phyloP scores from a whole-genome alignment of 2,329 filamentous ascomycete species.

The Diaporthe citriasiana region DNA sequence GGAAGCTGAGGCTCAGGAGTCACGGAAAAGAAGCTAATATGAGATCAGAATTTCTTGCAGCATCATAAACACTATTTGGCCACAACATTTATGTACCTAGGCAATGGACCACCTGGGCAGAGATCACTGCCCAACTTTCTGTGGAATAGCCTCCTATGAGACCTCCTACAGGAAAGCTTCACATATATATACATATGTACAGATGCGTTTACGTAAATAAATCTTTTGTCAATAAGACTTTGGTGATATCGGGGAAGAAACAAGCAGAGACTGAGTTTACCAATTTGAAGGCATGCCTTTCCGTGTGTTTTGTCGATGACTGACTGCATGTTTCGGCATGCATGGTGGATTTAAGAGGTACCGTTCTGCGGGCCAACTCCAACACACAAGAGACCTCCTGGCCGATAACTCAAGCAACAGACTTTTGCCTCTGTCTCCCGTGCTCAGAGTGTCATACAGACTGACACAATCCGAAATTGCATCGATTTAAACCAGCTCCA shows the following conservation, averaged over 20 bases:
- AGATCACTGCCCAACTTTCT: too few relatives aligned
- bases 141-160: too few relatives aligned
- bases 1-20: too few relatives aligned
- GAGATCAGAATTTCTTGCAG: too few relatives aligned
- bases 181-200: neutral
- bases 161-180: too few relatives aligned
- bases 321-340: constrained; percentile 1
- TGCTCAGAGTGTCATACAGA: neutral
- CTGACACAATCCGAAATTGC: neutral
- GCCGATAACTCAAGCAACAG: neutral
- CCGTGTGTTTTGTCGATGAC: neutral
- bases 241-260: neutral
- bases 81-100: too few relatives aligned
- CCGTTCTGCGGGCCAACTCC: neutral
- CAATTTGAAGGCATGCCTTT: neutral
- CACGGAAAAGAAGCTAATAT: too few relatives aligned
- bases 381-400: neutral
- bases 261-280: neutral
- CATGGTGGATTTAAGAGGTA: neutral
- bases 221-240: neutral
- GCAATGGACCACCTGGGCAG: too few relatives aligned
- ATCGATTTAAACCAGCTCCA: neutral
- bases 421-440: neutral
- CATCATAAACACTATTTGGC: too few relatives aligned
- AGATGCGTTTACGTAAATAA: neutral